Conservation (phyloP, 345 rosid species). For the Orychophragmus violaceus region DNA sequence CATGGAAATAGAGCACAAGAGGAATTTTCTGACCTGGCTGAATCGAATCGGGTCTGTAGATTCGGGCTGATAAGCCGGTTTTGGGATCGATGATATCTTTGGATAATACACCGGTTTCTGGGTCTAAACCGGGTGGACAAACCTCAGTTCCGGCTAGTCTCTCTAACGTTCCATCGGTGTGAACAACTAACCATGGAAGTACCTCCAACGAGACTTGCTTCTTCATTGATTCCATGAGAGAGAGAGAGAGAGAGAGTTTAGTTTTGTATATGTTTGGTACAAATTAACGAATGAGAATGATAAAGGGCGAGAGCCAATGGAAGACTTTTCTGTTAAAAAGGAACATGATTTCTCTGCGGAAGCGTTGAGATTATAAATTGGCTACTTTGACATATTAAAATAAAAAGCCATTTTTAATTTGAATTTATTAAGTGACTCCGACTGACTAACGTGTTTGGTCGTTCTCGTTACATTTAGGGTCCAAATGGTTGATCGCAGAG, state of each 20-base stretch:
- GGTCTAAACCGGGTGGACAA: slow-evolving; percentile 51
- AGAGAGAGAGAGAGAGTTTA: background rate
- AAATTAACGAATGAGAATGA: no score
- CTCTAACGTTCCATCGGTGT: slow-evolving; percentile 52
- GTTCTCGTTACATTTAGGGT: background rate
- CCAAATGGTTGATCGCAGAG: no score
- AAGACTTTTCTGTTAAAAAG: background rate
- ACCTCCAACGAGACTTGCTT: slow-evolving; percentile 41
- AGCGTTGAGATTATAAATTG: background rate
- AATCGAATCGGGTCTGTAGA: slow-evolving; percentile 46
- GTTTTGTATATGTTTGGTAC: background rate
- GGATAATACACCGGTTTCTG: slow-evolving; percentile 48
- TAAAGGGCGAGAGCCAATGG: background rate
- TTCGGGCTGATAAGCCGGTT: slow-evolving; percentile 49
- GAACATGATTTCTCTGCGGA: no score
- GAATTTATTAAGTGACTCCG: background rate
- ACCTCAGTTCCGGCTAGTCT: slow-evolving; percentile 54
- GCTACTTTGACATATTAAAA: background rate
- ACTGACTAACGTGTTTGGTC: background rate
- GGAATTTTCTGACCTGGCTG: slow-evolving; percentile 41
- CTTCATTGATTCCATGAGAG: slow-evolving; percentile 37
- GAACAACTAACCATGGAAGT: slow-evolving; percentile 53
- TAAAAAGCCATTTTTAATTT: background rate
- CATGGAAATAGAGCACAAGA: slow-evolving; percentile 67
- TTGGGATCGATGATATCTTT: slow-evolving; percentile 53